Percentiles rank a stretch among this genome's conserved stretches.
Conservation (phyloP, 441 rosid genomes). For the Gossypium gossypioides region DNA sequence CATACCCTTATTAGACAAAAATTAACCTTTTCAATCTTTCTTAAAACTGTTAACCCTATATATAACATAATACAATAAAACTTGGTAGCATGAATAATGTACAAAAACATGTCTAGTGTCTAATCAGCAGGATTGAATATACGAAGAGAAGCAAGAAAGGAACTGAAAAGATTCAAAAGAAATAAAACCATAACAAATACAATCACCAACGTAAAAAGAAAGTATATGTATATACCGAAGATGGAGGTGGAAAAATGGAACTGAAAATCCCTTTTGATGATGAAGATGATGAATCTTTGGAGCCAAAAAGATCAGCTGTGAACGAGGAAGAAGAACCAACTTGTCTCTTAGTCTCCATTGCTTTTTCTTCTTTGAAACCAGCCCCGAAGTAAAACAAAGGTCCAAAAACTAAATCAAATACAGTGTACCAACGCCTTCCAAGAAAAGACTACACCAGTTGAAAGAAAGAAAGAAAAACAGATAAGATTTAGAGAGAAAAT, state of each 20-base stretch:
- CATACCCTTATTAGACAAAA: not conserved
- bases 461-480: slow-evolving; percentile 9
- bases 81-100: not conserved
- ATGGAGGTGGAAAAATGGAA: slow-evolving; percentile 56
- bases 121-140: not conserved
- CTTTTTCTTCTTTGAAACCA: slow-evolving; percentile 2
- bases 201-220: not conserved
- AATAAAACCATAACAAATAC: not conserved
- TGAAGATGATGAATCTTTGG: slow-evolving; percentile 39
- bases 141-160: not conserved
- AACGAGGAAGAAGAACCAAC: slow-evolving; percentile 40
- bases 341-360: slow-evolving; percentile 52
- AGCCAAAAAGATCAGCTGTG: slow-evolving; percentile 58
- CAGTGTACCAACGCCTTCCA: not conserved
- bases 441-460: not conserved
- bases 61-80: not conserved
- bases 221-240: slow-evolving; percentile 29
- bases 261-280: slow-evolving; percentile 48
- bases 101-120: not conserved
- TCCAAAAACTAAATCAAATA: not conserved
- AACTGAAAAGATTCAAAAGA: not conserved
- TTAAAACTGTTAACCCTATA: not conserved
- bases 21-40: not conserved
- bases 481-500: slow-evolving; percentile 14
- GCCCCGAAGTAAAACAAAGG: not conserved